Conservation (phyloP, 1,284 basidiomycete species). For the Schizophyllum commune region DNA sequence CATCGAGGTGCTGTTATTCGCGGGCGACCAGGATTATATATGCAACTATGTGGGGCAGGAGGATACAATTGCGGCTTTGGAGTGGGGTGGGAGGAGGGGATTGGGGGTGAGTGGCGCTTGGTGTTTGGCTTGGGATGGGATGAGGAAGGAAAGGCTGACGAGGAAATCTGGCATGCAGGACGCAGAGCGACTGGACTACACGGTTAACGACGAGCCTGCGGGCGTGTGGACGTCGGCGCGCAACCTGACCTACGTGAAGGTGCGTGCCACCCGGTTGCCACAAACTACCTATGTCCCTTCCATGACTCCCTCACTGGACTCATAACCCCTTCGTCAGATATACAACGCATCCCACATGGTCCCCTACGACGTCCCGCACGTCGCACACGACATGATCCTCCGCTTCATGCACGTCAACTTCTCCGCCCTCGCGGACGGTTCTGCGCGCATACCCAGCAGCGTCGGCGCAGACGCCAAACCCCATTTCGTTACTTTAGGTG, state of each 20-base stretch:
- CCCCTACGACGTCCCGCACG: constrained; percentile 84
- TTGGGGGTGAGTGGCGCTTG: constrained; percentile 56
- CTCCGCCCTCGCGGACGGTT: constrained; percentile 66
- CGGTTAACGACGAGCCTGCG: constrained; percentile 67
- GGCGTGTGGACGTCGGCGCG: constrained; percentile 88
- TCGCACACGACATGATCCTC: constrained; percentile 96
- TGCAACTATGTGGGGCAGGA: constrained; percentile 94
- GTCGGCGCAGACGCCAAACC: constrained; percentile 66
- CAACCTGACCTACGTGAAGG: constrained; percentile 92
- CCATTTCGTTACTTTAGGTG: constrained; percentile 37
- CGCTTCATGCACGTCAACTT: constrained; percentile 92
- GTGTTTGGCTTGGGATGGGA: constrained; percentile 1
- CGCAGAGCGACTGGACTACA: constrained; percentile 73
- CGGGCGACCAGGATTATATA: constrained; percentile 92
- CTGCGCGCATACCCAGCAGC: constrained; percentile 66
- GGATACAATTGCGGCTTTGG: constrained; percentile 73
- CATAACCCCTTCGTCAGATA: constrained; percentile 49
- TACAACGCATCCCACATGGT: constrained; percentile 94
- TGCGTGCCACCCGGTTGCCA: constrained; percentile 22
- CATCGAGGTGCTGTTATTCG: constrained; percentile 84
- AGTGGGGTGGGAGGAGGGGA: constrained; percentile 83
- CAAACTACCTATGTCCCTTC: not conserved
- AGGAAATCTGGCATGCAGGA: constrained; percentile 35
- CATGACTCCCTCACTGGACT: not conserved
- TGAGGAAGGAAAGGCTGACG: not conserved